Evolutionary conservation across 208 protist genomes (phyloP).

Genomic region (Naegleria lovaniensis): DNA sequence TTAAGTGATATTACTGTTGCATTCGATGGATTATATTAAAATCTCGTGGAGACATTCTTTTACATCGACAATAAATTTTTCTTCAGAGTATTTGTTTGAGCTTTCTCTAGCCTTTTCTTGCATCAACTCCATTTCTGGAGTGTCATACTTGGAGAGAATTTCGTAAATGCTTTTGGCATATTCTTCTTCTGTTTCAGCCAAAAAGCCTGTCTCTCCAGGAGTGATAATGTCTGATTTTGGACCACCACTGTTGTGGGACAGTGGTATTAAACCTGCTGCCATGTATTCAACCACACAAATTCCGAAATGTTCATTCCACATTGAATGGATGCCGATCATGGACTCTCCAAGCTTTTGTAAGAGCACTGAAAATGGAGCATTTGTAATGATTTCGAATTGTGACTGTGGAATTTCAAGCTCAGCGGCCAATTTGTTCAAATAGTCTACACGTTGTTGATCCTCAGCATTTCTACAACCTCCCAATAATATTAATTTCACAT

Average conservation of each 20-base stretch:
- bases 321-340: constrained; percentile 90
- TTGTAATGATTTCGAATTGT: constrained; percentile 57
- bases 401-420: constrained; percentile 53
- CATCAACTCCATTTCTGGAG: constrained; percentile 21
- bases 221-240: constrained; percentile 86
- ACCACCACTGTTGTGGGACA: constrained; percentile 86
- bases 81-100: constrained; percentile 27
- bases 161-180: constrained; percentile 62
- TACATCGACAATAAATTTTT: constrained; percentile 15
- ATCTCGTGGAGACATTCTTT: too few species aligned
- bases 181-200: constrained; percentile 69
- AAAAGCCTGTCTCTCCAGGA: constrained; percentile 57
- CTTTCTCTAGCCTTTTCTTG: constrained; percentile 24
- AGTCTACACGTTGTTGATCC: constrained; percentile 61
- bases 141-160: constrained; percentile 34
- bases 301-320: constrained; percentile 98
- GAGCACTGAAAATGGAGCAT: constrained; percentile 55
- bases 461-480: constrained; percentile 67
- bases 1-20: too few species aligned
- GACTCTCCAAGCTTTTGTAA: constrained; percentile 48
- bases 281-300: constrained; percentile 97
- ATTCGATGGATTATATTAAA: too few species aligned
- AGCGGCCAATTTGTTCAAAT: constrained; percentile 46
- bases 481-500: constrained; percentile 66
- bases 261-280: constrained; percentile 74